phyloP scores from a whole-genome alignment of 164 flowering plant species.

The Litsea cubeba region DNA sequence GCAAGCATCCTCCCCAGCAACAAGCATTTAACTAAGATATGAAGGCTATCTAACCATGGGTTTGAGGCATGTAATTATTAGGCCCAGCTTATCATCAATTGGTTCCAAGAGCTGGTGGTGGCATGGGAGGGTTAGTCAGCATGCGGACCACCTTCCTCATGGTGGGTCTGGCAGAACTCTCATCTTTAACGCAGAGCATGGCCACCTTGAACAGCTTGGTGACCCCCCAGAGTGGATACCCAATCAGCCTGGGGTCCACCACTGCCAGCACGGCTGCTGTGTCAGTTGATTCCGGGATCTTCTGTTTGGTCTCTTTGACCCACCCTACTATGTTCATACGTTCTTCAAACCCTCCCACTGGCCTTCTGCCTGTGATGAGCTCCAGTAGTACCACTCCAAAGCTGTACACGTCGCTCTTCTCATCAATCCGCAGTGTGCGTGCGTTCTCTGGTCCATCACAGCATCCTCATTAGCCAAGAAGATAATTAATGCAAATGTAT shows the following conservation, averaged over 20 bases:
- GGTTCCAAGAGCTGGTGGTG: conserved; percentile 8
- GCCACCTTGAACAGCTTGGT: conserved; percentile 77
- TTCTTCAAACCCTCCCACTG: conserved; percentile 89
- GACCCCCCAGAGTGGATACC: conserved; percentile 44
- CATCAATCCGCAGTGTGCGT: conserved; percentile 81
- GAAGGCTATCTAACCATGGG: too few relatives aligned
- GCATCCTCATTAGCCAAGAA: conserved; percentile 25
- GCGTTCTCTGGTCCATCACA: conserved; percentile 81
- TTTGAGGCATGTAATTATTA: too few relatives aligned
- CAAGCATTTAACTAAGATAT: too few relatives aligned
- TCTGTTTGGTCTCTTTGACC: conserved; percentile 59
- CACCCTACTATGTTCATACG: conserved; percentile 91
- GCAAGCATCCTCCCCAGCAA: too few relatives aligned
- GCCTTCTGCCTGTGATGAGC: conserved; percentile 73
- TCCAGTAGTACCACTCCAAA: conserved; percentile 91
- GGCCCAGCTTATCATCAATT: neutral
- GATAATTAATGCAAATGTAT: too few relatives aligned
- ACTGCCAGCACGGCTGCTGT: conserved; percentile 53
- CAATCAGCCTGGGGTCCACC: conserved; percentile 63
- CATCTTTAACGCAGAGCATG: conserved; percentile 79
- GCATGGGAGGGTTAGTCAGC: conserved; percentile 62
- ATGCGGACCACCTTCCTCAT: conserved; percentile 89
- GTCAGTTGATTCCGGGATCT: conserved; percentile 48
- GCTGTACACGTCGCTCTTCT: conserved; percentile 97
- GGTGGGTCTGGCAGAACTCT: conserved; percentile 65